phyloP scores from a whole-genome alignment of 169 alveolate genomes.

The Toxoplasma gondii region DNA sequence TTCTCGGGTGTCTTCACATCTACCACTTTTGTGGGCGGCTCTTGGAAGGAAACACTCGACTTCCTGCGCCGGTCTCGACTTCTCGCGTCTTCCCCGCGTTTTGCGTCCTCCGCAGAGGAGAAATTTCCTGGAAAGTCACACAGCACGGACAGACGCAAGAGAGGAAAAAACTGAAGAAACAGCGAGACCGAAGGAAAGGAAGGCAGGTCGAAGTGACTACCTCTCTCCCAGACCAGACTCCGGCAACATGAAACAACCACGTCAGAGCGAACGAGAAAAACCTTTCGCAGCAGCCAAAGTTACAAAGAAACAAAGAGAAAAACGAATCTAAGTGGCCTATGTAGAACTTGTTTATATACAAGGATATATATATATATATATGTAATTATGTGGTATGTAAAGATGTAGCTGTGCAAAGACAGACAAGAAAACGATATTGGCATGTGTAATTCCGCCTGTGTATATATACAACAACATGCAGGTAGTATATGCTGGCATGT shows the following conservation, averaged over 20 bases:
- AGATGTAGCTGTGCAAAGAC: too few species aligned
- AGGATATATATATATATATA: neutral
- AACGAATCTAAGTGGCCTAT: too few species aligned
- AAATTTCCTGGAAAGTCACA: neutral
- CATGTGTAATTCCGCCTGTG: too few species aligned
- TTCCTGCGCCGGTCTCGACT: too few species aligned
- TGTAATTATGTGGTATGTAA: neutral
- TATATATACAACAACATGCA: too few species aligned
- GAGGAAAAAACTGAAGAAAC: neutral
- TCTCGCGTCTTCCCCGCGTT: neutral
- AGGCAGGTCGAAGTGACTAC: neutral
- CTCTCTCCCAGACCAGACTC: too few species aligned
- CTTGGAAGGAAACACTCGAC: constrained; percentile 21
- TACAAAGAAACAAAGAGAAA: too few species aligned
- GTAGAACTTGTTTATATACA: neutral
- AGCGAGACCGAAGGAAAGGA: neutral
- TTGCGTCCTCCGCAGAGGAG: neutral
- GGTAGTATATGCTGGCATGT: too few species aligned
- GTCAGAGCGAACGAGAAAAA: too few species aligned
- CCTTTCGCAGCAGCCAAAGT: too few species aligned
- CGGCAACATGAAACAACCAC: too few species aligned
- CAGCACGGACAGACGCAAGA: neutral
- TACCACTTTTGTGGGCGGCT: constrained; percentile 74
- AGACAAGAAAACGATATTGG: too few species aligned
- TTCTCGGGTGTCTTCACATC: constrained; percentile 74